Percentiles rank a stretch among this genome's conserved stretches.
These are phyloP conservation scores for Yamadazyma oceani DNA, from an alignment of 1,139 yeast species.

Conservation along the genomic window DNA sequence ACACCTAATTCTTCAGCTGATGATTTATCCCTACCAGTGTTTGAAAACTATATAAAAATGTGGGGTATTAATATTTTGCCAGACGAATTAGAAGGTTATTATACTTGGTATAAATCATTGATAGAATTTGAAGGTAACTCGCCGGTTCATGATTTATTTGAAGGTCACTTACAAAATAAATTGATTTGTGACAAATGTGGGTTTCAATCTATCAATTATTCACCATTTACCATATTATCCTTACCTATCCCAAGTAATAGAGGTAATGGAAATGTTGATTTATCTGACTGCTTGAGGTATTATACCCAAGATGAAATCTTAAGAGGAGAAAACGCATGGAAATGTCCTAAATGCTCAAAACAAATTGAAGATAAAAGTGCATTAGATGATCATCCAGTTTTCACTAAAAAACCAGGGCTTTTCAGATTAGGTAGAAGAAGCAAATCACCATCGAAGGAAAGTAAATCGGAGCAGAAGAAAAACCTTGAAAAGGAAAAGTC, in stretches of 20 bases:
- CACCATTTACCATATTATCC: constrained; percentile 63
- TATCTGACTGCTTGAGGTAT: constrained; percentile 64
- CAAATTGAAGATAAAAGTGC: constrained; percentile 18
- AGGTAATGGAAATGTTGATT: constrained; percentile 30
- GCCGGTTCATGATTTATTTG: constrained; percentile 62
- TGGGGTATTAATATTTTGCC: constrained; percentile 35
- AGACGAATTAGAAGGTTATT: constrained; percentile 49
- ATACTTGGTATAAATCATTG: constrained; percentile 56
- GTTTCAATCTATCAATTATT: constrained; percentile 54
- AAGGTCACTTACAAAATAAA: constrained; percentile 67
- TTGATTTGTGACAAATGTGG: constrained; percentile 66
- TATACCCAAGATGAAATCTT: constrained; percentile 69
- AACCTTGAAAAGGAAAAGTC: constrained; percentile 4
- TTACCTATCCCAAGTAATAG: constrained; percentile 60
- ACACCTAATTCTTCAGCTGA: constrained; percentile 12
- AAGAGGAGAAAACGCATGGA: constrained; percentile 77
- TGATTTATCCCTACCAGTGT: constrained; percentile 12
- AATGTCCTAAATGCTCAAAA: constrained; percentile 66
- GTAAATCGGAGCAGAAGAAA: constrained; percentile 11
- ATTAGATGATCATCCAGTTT: constrained; percentile 41
- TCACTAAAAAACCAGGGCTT: constrained; percentile 34
- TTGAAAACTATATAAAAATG: constrained; percentile 28
- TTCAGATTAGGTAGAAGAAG: constrained; percentile 36
- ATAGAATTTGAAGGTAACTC: constrained; percentile 60
- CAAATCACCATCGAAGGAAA: constrained; percentile 34